Evolutionary conservation across 331 rosid species (phyloP).

Genomic region (Acacia pycnantha): DNA sequence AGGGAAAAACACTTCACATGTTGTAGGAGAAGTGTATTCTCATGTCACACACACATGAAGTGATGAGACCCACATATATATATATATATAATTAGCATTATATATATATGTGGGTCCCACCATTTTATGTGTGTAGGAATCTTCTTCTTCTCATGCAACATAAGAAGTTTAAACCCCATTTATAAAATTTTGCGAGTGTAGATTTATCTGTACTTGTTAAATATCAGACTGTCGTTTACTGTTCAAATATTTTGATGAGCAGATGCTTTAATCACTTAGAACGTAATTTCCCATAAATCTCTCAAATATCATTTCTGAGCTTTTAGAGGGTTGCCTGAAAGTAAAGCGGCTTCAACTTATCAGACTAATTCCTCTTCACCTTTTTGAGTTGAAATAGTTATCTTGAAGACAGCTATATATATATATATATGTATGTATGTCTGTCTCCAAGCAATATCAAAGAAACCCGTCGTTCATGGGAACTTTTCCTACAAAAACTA

Average conservation of each 20-base stretch:
- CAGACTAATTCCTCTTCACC: not conserved
- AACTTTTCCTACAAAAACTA: not conserved
- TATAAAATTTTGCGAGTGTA: not conserved
- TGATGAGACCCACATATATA: too few species aligned
- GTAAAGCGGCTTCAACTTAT: not conserved
- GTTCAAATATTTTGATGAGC: not conserved
- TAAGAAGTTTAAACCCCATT: too few species aligned
- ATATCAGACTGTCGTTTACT: not conserved
- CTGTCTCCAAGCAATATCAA: not conserved
- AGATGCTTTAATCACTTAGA: not conserved
- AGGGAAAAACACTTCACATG: too few species aligned
- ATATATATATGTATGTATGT: too few species aligned
- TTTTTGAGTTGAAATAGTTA: not conserved
- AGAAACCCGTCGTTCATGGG: not conserved
- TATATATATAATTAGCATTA: too few species aligned
- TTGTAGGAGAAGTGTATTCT: too few species aligned
- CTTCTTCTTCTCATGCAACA: too few species aligned
- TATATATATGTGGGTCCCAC: too few species aligned
- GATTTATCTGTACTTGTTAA: constrained; percentile 7
- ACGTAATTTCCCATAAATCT: not conserved
- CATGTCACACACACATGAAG: too few species aligned
- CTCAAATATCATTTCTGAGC: not conserved
- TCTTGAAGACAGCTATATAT: not conserved
- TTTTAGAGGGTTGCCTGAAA: not conserved
- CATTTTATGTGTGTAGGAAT: too few species aligned